phyloP scores from a whole-genome alignment of 2,329 filamentous ascomycete genomes.

The Phaeosphaeriaceae sp. region DNA sequence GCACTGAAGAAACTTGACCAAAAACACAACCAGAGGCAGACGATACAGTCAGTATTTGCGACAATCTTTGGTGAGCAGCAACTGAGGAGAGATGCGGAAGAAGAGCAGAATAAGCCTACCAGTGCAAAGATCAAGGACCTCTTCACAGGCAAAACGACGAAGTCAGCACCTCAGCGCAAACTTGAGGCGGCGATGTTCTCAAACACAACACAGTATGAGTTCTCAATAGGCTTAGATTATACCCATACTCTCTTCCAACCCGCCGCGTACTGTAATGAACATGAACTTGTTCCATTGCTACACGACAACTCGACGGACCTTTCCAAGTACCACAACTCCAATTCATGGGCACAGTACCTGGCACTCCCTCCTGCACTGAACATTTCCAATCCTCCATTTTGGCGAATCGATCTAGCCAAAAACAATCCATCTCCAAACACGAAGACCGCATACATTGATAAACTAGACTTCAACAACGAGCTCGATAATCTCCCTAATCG shows the following conservation, averaged over 20 bases:
- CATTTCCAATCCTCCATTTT: conserved; percentile 38
- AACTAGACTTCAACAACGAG: conserved; percentile 28
- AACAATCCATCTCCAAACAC: conserved; percentile 38
- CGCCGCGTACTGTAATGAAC: conserved; percentile 28
- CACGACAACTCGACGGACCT: conserved; percentile 48
- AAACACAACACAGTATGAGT: conserved; percentile 54
- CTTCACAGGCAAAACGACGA: conserved; percentile 35
- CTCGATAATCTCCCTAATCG: conserved; percentile 54
- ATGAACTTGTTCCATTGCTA: conserved; percentile 34
- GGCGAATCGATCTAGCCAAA: conserved; percentile 30
- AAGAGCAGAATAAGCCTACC: conserved; percentile 12
- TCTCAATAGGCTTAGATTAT: conserved; percentile 60
- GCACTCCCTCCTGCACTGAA: conserved; percentile 49
- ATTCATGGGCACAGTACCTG: conserved; percentile 39
- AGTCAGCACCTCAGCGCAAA: conserved; percentile 44
- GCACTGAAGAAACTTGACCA: conserved; percentile 48
- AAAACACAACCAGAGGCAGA: conserved; percentile 36
- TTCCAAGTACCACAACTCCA: conserved; percentile 38
- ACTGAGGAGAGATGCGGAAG: conserved; percentile 53
- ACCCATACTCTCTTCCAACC: conserved; percentile 56
- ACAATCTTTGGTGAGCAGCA: conserved; percentile 63
- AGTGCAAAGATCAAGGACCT: conserved; percentile 22
- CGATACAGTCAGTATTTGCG: conserved; percentile 55
- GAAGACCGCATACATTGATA: conserved; percentile 38
- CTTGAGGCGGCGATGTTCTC: conserved; percentile 29